Conservation (phyloP, 1,139 yeast genomes). For the Diutina sp. region DNA sequence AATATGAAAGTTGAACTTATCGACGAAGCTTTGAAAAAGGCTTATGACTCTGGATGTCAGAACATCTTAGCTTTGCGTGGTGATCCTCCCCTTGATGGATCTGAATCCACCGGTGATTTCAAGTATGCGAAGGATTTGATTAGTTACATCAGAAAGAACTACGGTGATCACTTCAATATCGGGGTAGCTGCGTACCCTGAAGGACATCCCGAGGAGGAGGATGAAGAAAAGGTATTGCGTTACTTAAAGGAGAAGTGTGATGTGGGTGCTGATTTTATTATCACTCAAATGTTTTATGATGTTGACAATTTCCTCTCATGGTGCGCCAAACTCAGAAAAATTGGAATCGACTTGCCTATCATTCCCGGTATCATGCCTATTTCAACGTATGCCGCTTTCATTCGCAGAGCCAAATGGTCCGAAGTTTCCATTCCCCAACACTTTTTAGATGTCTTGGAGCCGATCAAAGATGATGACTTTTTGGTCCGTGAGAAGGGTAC, state of each 20-base stretch:
- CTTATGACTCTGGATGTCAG: slow-evolving; percentile 87
- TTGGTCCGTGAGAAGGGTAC: slow-evolving; percentile 82
- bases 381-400: slow-evolving; percentile 81
- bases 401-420: slow-evolving; percentile 93
- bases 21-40: slow-evolving; percentile 76
- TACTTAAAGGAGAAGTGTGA: slow-evolving; percentile 80
- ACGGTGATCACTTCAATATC: slow-evolving; percentile 53
- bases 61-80: slow-evolving; percentile 83
- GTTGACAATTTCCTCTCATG: slow-evolving; percentile 73
- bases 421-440: slow-evolving; percentile 66
- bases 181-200: slow-evolving; percentile 75
- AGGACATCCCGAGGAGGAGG: slow-evolving; percentile 58
- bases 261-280: slow-evolving; percentile 85
- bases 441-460: slow-evolving; percentile 61
- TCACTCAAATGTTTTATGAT: slow-evolving; percentile 90
- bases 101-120: slow-evolving; percentile 60
- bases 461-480: slow-evolving; percentile 83
- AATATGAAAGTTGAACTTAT: slow-evolving; percentile 79
- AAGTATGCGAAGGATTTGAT: slow-evolving; percentile 58
- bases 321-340: slow-evolving; percentile 60
- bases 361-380: slow-evolving; percentile 99
- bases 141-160: slow-evolving; percentile 37
- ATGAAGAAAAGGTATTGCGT: slow-evolving; percentile 39
- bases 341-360: slow-evolving; percentile 77
- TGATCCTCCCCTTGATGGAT: slow-evolving; percentile 60